phyloP scores from a whole-genome alignment of 2,329 filamentous ascomycete species.

The Paecilomyces variotii region DNA sequence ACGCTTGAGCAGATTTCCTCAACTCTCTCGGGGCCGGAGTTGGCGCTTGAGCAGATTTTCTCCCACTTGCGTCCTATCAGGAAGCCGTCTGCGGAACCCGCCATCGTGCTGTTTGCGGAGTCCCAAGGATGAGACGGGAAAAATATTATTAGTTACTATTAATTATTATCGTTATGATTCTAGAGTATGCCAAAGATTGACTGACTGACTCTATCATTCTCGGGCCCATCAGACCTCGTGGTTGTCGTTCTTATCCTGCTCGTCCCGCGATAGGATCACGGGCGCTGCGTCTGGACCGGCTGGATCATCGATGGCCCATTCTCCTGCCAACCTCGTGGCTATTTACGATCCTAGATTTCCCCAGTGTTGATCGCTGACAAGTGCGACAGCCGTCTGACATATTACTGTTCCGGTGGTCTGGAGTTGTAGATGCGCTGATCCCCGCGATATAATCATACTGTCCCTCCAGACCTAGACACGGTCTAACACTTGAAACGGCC shows the following conservation, averaged over 20 bases:
- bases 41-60: constrained; percentile 12
- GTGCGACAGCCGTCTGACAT: neutral
- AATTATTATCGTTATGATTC: no score
- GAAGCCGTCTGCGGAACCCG: neutral
- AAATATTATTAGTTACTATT: no score
- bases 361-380: neutral
- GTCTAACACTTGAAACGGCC: neutral
- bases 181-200: no score
- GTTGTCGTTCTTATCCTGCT: neutral
- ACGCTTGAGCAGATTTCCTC: neutral
- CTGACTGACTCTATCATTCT: neutral
- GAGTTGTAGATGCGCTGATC: no score
- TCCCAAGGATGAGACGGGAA: neutral
- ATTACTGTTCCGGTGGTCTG: no score
- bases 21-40: neutral
- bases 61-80: neutral
- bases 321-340: neutral
- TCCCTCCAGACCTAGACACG: neutral
- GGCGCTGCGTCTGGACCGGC: no score
- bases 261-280: neutral
- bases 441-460: no score
- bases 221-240: neutral
- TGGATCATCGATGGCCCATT: neutral
- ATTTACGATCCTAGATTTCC: neutral
- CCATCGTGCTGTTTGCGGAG: neutral